A percentile compares a stretch with the other conserved stretches of the same genome.
phyloP scores from a whole-genome alignment of 2,329 filamentous ascomycete genomes.

The Cercospora zeae-maydis region DNA sequence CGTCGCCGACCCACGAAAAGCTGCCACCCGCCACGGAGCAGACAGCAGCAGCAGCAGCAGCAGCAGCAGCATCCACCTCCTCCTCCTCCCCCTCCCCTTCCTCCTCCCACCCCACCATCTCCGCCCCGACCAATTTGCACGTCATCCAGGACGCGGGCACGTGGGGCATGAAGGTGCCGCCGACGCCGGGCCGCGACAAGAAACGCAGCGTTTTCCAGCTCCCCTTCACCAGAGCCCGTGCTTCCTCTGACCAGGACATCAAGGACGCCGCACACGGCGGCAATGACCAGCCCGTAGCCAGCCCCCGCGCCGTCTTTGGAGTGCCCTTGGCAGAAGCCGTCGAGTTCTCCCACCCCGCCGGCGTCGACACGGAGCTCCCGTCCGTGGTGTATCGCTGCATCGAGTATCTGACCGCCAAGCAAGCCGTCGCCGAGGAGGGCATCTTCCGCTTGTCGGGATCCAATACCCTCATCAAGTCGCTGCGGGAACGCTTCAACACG shows the following conservation, averaged over 20 bases:
- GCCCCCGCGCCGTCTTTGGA: slow-evolving; percentile 65
- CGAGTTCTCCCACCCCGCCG: slow-evolving; percentile 68
- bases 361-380: slow-evolving; percentile 72
- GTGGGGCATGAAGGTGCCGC: slow-evolving; percentile 73
- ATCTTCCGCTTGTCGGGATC: slow-evolving; percentile 98
- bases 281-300: slow-evolving; percentile 22
- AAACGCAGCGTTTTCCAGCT: slow-evolving; percentile 64
- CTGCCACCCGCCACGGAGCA: slow-evolving; percentile 34
- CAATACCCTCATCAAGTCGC: slow-evolving; percentile 84
- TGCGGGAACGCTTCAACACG: slow-evolving; percentile 88
- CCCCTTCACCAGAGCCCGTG: slow-evolving; percentile 59
- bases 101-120: slow-evolving; percentile 57
- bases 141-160: slow-evolving; percentile 77
- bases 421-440: slow-evolving; percentile 81
- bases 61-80: no score
- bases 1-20: slow-evolving; percentile 36
- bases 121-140: slow-evolving; percentile 77
- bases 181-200: slow-evolving; percentile 63
- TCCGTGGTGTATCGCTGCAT: slow-evolving; percentile 94
- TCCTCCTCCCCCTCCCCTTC: no score
- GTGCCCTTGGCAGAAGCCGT: slow-evolving; percentile 82
- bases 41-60: slow-evolving; percentile 25
- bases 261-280: slow-evolving; percentile 26
- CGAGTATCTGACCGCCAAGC: slow-evolving; percentile 81
- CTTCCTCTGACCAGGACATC: slow-evolving; percentile 61